Evolutionary conservation across 306 rosid species (phyloP), one percentile per base, ranked within the genome.

Genomic region (Prunus dulcis): DNA sequence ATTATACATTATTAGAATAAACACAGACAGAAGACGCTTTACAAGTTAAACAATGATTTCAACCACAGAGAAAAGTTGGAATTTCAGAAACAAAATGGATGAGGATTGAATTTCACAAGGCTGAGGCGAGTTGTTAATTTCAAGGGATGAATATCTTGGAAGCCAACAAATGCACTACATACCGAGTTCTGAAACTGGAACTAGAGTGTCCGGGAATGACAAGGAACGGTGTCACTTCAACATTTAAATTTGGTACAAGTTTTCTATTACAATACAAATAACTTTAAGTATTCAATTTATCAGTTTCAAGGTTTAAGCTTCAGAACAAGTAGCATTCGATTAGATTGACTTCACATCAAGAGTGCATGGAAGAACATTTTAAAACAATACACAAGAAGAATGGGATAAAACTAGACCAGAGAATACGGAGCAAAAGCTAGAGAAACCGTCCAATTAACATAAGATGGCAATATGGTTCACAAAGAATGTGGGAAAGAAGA

Each of bases 381-480:
- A 41, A 23, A 72, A 65, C 56, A 62, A 69, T 45, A 38, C 28
- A 32, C 69, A 67, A 32, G 46, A 74, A 73, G 58, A 60, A 78
- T 11, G 25, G 66, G 73, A 71, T 38, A n/a, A 73, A 73, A 45
- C 51, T 72, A n/a, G 75, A 32, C 52, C 12, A 82, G 70, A 72
- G 77, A 84, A 64, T 73, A 20, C 45, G 4, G 49, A 64, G 49
- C 15, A 5, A 64, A 34, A 3, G 27, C 69, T 32, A 34, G 9
- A 75, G 71, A 67, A 63, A 72, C 57, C 73, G 72, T 65, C 56
- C 55, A 57, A 47, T 51, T 56, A 79, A 17, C 49, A 66, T 6
- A 60, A 73, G 43, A n/a, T 79, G 67, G 51, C 74, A 65, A 64
- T 75, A 68, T 68, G 70, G 78, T 73, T 82, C 63, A 18, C n/a